Evolutionary conservation across 148 eudicot genomes (phyloP).

Genomic region (Fagopyrum tataricum): DNA sequence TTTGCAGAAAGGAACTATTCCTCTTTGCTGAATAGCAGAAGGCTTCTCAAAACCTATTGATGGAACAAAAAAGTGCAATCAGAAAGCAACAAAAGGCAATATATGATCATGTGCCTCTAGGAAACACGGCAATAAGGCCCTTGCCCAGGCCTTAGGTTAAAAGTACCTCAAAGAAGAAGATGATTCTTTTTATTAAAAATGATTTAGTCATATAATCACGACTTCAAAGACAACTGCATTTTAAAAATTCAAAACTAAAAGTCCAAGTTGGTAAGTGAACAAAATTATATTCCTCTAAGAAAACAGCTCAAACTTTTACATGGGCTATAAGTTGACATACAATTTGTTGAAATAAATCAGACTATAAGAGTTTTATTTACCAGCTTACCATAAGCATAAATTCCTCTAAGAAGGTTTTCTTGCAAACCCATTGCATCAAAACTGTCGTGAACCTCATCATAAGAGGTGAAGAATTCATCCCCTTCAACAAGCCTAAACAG

Average conservation of each 20-base stretch:
- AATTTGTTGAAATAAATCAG: neutral
- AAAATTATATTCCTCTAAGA: neutral
- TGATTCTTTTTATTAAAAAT: neutral
- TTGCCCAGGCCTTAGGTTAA: neutral
- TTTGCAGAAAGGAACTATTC: conserved; percentile 54
- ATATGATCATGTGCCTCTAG: neutral
- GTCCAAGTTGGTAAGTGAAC: neutral
- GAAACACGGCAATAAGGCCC: neutral
- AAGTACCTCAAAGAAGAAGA: neutral
- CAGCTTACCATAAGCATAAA: conserved; percentile 40
- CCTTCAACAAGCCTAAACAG: conserved; percentile 35
- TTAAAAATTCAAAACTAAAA: neutral
- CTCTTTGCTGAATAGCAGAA: conserved; percentile 59
- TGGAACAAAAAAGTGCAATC: neutral
- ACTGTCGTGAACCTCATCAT: conserved; percentile 43
- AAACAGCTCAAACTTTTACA: too few species aligned
- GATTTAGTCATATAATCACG: neutral
- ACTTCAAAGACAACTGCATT: neutral
- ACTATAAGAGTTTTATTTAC: neutral
- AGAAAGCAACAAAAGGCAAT: neutral
- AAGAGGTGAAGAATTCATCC: conserved; percentile 39
- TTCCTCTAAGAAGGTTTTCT: conserved; percentile 55
- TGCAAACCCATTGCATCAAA: conserved; percentile 51
- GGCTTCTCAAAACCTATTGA: conserved; percentile 55
- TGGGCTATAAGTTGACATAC: neutral